phyloP scores from a whole-genome alignment of 306 rosid species.

The Cercis canadensis region DNA sequence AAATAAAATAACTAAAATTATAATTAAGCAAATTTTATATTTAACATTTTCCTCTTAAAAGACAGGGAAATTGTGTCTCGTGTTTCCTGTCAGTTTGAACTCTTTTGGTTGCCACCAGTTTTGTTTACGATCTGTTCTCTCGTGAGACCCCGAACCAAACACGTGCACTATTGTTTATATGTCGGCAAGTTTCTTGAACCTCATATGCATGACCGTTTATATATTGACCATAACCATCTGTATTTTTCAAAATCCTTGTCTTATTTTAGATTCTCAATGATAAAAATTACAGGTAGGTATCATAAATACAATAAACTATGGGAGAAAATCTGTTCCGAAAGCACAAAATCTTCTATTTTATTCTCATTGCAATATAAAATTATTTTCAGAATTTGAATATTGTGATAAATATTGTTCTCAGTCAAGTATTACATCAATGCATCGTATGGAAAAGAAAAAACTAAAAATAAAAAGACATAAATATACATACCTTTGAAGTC shows the following conservation, averaged over 20 bases:
- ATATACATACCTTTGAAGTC: too few species aligned
- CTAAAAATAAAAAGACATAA: too few species aligned
- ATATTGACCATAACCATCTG: too few species aligned
- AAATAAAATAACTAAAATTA: too few species aligned
- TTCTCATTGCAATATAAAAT: conserved; percentile 5
- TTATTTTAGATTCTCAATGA: conserved; percentile 23
- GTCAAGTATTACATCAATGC: too few species aligned
- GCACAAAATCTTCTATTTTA: conserved; percentile 48
- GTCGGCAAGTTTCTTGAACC: conserved; percentile 43
- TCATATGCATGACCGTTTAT: too few species aligned
- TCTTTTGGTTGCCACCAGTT: neutral
- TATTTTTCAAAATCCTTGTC: conserved; percentile 30
- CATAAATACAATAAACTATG: conserved; percentile 6
- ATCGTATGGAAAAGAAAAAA: too few species aligned
- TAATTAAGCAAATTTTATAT: too few species aligned
- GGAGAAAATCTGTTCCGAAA: conserved; percentile 37
- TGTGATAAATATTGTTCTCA: neutral
- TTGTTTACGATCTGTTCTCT: neutral
- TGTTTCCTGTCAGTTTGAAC: neutral
- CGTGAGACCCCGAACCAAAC: conserved; percentile 24
- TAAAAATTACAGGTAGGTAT: conserved; percentile 29
- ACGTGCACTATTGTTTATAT: conserved; percentile 36
- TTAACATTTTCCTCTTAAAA: too few species aligned
- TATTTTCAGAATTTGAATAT: neutral
- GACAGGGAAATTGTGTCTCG: too few species aligned